Base-by-base conservation (phyloP, 1,139 yeast genomes). In the Candida frijolesensis region DNA sequence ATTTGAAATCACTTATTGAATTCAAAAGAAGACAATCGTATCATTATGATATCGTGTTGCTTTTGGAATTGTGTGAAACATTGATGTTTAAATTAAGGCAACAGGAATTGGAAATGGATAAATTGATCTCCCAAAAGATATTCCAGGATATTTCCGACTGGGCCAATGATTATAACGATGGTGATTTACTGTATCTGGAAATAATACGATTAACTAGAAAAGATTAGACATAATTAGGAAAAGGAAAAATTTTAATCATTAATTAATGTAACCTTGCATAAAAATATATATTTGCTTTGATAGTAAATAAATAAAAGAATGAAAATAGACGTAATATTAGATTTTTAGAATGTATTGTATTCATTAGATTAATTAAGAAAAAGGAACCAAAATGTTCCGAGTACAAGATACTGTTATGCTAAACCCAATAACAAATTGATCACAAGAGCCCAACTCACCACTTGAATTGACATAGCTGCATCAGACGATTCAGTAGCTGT, bases 61-160 rank as follows among this genome's bases (percentile, higher is more conserved):
- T 89, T 43, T 75, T 91, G 19, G 96, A 90, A 66, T 84, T 90
- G 33, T 89, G 96, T 65, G 96, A 88, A 60, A 67, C 73, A 2
- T 72, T 89, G 44, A 85, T 85, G 63, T 64, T 70, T 27, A 72
- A 84, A 51, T 76, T 89, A 73, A 72, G 82, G 52, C 76, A 79
- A 47, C 88, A 85, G 53, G 92, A 89, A 58, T 66, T 78, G 58
- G 78, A 72, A 51, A 67, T 87, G 64, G 90, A 85, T 60, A 72
- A 76, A 59, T 74, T 73, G 27, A 80, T 81, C 12, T 81, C 88
- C 33, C 70, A 72, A 42, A 64, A 74, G 25, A 80, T 84, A 6
- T 73, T 83, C 51, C 67, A 70, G 29, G 90, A 85, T 61, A 78
- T 86, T 50, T 67, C 74, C 42, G 72, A 72, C 5, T 86, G 89